Conservation (phyloP, 192 early-diverging fungal species). For the Martensiomyces pterosporus region DNA sequence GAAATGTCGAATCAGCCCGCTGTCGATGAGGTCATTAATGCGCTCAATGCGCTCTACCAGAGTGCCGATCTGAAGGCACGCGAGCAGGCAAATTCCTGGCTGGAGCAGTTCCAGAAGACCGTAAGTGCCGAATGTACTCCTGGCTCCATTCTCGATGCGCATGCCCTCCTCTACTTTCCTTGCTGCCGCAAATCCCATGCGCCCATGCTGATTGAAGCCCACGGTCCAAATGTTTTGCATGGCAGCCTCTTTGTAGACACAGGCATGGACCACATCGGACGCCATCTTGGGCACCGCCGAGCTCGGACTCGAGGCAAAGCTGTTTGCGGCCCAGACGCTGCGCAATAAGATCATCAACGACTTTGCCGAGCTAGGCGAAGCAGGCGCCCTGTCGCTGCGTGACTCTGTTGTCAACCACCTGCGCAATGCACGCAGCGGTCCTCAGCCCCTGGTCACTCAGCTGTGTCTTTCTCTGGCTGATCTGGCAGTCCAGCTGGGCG, state of each 20-base stretch:
- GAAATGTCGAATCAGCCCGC: slow-evolving; percentile 16
- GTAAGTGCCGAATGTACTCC: slow-evolving; percentile 42
- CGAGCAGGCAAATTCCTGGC: slow-evolving; percentile 68
- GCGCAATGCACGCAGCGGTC: slow-evolving; percentile 52
- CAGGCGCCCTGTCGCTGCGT: slow-evolving; percentile 60
- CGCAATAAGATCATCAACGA: slow-evolving; percentile 88
- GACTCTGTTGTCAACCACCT: slow-evolving; percentile 76
- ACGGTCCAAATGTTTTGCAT: too few species aligned
- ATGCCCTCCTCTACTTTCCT: too few species aligned
- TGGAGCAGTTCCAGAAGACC: slow-evolving; percentile 84
- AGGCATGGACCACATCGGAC: slow-evolving; percentile 84
- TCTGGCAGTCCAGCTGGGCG: slow-evolving; percentile 70
- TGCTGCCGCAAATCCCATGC: too few species aligned
- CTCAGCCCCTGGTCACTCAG: slow-evolving; percentile 70
- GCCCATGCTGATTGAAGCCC: too few species aligned
- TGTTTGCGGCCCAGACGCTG: slow-evolving; percentile 94
- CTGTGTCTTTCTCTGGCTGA: slow-evolving; percentile 81
- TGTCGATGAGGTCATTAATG: slow-evolving; percentile 33
- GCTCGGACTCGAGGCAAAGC: slow-evolving; percentile 54
- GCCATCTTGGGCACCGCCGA: slow-evolving; percentile 59
- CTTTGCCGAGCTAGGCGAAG: slow-evolving; percentile 66
- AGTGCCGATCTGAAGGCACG: slow-evolving; percentile 20
- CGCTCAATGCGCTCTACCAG: slow-evolving; percentile 45
- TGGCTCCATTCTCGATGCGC: neutral
- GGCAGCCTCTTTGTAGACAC: slow-evolving; percentile 56